A percentile compares a stretch with the other conserved stretches of the same genome.
phyloP scores from a whole-genome alignment of 805 yeast species.

The Danielia oregonensis region DNA sequence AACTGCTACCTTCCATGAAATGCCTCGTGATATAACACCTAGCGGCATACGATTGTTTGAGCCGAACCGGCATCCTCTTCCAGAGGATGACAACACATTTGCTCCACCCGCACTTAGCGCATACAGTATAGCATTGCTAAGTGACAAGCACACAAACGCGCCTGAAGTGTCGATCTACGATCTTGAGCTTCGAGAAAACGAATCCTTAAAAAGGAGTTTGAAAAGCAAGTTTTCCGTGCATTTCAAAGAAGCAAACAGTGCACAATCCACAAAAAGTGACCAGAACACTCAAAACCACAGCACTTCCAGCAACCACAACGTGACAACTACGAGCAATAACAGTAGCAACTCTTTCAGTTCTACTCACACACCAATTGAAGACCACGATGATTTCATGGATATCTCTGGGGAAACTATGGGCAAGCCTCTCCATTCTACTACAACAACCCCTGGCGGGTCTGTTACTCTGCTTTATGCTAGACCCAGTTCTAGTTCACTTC shows the following conservation, averaged over 20 bases:
- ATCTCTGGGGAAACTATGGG: conserved; percentile 1
- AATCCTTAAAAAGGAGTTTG: conserved; percentile 14
- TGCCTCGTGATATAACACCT: not conserved
- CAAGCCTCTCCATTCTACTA: not conserved
- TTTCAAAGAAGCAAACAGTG: conserved; percentile 17
- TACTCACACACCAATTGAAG: conserved; percentile 8
- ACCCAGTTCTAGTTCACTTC: conserved; percentile 6
- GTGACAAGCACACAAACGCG: conserved; percentile 21
- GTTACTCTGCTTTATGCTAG: not conserved
- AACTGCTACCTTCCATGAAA: not conserved
- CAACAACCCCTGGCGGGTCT: conserved; percentile 2
- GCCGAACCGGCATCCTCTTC: conserved; percentile 1
- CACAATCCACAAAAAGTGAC: conserved; percentile 1
- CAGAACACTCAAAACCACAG: conserved; percentile 2
- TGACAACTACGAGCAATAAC: conserved; percentile 1
- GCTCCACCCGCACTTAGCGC: conserved; percentile 60
- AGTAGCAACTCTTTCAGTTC: conserved; percentile 3
- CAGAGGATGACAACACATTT: conserved; percentile 48
- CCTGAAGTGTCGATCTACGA: conserved; percentile 25
- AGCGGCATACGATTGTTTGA: conserved; percentile 7
- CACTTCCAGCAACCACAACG: conserved; percentile 5
- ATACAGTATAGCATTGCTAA: conserved; percentile 52
- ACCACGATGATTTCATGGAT: conserved; percentile 15
- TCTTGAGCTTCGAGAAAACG: conserved; percentile 27
- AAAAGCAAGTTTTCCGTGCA: conserved; percentile 33